These are phyloP conservation scores for Styphnolobium japonicum DNA, from an alignment of 306 rosid genomes.

Conservation along the genomic window DNA sequence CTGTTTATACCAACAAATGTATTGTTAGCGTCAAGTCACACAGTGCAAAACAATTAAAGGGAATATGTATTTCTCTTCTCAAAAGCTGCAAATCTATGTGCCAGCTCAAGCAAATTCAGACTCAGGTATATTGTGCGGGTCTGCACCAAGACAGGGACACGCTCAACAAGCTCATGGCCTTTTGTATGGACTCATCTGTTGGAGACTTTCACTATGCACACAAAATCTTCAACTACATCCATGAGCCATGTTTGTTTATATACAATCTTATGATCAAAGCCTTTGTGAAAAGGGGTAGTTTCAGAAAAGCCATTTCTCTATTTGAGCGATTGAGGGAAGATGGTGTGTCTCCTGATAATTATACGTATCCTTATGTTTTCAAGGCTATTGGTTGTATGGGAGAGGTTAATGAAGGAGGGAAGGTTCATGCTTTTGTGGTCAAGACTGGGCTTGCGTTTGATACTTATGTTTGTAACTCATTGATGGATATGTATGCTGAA, in stretches of 20 bases:
- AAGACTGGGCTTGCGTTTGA: conserved; percentile 59
- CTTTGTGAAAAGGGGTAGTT: conserved; percentile 37
- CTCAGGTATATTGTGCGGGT: conserved; percentile 45
- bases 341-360: conserved; percentile 62
- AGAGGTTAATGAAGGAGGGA: conserved; percentile 38
- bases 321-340: conserved; percentile 46
- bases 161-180: conserved; percentile 50
- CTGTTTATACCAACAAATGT: conserved; percentile 10
- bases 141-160: conserved; percentile 54
- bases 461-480: conserved; percentile 69
- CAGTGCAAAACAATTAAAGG: conserved; percentile 10
- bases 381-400: conserved; percentile 61
- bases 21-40: neutral
- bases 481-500: conserved; percentile 63
- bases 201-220: conserved; percentile 48
- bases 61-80: conserved; percentile 42
- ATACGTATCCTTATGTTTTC: conserved; percentile 69
- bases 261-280: conserved; percentile 60
- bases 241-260: conserved; percentile 47
- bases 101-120: conserved; percentile 66
- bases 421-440: conserved; percentile 61
- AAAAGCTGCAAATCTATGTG: conserved; percentile 50
- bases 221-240: conserved; percentile 39
- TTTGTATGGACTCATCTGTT: conserved; percentile 42
- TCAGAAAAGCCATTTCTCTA: conserved; percentile 38